Base-by-base conservation (phyloP, 1,284 basidiomycete genomes). In the Meira miltonrushii region DNA sequence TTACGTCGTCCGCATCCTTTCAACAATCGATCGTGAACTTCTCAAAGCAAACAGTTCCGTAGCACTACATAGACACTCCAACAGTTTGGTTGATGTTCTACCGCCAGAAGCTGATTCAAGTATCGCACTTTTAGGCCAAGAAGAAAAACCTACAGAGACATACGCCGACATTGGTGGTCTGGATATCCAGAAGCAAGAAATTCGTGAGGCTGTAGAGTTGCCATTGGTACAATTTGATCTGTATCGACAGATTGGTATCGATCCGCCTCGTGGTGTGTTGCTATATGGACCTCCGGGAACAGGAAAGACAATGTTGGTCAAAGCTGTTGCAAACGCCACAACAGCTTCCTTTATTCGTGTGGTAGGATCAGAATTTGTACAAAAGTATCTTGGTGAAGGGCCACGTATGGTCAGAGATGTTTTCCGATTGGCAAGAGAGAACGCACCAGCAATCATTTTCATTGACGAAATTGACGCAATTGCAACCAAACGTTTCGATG, bases 401-500 rank as follows among this genome's bases (percentile, higher is more conserved):
- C 95, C 95, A 52, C 89, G 95, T 67, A 99, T 99, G 95, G 95
- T 99, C 62, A 88, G 95, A 75, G 95, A 99, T 78, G 95, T 99
- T 59, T 99, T 99, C 84, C 85, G 95, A 60, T 85, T 98, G 51
- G 95, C 95, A 43, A 83, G 95, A 67, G 95, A 99, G 80, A 99
- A 99, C 75, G 85, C 94, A 0, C 95, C 95, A 1, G 87, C 92
- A 47, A 99, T 99, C 79, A 98, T 99, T 80, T 99, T 99, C 81
- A 98, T 99, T 77, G 94, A 97, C 78, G 94, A 99, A 79, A 93
- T 99, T 65, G 95, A 99, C 75, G 95, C 95, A 19, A 98, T 99
- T 77, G 95, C 95, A 3, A 98, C 95, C 41, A 99, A 98, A 81
- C 92, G 95, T 79, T 99, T 99, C 82, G 95, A 98, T 75, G 95